These are phyloP conservation scores for Brassica hybrid DNA, from an alignment of 441 rosid species.

Conservation along the genomic window DNA sequence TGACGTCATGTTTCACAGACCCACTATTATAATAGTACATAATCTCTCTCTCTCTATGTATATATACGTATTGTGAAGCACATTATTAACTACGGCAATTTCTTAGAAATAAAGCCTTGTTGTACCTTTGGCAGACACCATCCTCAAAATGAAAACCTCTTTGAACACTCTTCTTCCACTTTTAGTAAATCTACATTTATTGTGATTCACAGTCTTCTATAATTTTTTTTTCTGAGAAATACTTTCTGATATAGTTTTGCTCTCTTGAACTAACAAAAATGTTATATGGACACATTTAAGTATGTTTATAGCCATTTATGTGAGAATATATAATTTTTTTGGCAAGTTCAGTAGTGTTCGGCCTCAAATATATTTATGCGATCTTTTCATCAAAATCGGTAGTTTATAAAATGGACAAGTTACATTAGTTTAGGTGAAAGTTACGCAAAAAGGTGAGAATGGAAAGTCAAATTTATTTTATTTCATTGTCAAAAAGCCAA, in stretches of 20 bases:
- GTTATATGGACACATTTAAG: neutral
- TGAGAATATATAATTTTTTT: neutral
- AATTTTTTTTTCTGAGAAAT: no score
- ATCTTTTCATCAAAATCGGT: neutral
- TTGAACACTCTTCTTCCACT: conserved; percentile 35
- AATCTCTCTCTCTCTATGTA: neutral
- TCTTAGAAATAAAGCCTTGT: conserved; percentile 31
- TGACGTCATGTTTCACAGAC: conserved; percentile 35
- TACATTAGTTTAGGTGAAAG: conserved; percentile 33
- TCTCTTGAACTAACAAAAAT: neutral
- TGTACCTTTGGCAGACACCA: conserved; percentile 36
- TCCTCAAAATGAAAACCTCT: conserved; percentile 28
- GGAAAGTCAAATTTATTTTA: conserved; percentile 23
- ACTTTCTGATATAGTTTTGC: neutral
- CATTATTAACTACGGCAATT: conserved; percentile 30
- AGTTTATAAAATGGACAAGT: neutral
- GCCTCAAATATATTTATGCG: neutral
- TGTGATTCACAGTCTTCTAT: neutral
- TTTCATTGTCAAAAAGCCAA: conserved; percentile 21
- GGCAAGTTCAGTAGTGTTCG: neutral
- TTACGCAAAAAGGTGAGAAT: neutral
- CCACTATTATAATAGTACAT: conserved; percentile 3
- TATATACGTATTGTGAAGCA: conserved; percentile 23
- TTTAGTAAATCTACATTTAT: conserved; percentile 29
- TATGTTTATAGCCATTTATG: neutral